Percentiles rank a stretch among this genome's conserved stretches.
These are phyloP conservation scores for Candida pseudocylindracea DNA, from an alignment of 1,139 yeast species.

Conservation along the genomic window DNA sequence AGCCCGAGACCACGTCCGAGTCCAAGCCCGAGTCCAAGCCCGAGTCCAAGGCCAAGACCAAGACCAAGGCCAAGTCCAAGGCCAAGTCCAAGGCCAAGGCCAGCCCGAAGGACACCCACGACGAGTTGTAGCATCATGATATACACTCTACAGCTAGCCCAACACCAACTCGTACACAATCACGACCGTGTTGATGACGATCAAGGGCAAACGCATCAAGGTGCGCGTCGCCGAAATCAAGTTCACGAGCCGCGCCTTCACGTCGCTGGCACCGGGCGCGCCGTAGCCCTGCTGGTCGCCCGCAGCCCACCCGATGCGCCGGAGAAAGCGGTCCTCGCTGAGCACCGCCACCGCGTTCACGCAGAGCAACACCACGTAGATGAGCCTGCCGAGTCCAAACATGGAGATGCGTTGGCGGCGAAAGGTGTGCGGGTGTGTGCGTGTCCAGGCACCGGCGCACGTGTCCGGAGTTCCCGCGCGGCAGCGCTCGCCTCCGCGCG, in stretches of 20 bases:
- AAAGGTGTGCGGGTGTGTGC: too few species aligned
- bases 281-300: conserved; percentile 7
- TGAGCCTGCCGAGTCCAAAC: conserved; percentile 53
- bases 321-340: conserved; percentile 64
- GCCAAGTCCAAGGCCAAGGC: too few species aligned
- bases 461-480: too few species aligned
- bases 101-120: too few species aligned
- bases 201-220: conserved; percentile 52
- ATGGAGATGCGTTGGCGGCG: conserved; percentile 7
- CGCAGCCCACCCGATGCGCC: conserved; percentile 28
- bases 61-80: too few species aligned
- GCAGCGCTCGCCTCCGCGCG: too few species aligned
- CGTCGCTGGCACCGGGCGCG: conserved; percentile 11
- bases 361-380: conserved; percentile 42
- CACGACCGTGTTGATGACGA: conserved; percentile 41
- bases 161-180: conserved; percentile 53
- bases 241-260: conserved; percentile 35
- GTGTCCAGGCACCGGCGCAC: too few species aligned
- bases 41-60: too few species aligned
- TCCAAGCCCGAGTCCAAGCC: too few species aligned
- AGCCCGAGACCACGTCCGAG: too few species aligned
- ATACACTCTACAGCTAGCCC: conserved; percentile 23
- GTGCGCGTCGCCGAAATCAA: conserved; percentile 59
- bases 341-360: conserved; percentile 63
- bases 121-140: too few species aligned